Evolutionary conservation across 2,329 filamentous ascomycete species (phyloP).

Genomic region (Alternaria sp.): DNA sequence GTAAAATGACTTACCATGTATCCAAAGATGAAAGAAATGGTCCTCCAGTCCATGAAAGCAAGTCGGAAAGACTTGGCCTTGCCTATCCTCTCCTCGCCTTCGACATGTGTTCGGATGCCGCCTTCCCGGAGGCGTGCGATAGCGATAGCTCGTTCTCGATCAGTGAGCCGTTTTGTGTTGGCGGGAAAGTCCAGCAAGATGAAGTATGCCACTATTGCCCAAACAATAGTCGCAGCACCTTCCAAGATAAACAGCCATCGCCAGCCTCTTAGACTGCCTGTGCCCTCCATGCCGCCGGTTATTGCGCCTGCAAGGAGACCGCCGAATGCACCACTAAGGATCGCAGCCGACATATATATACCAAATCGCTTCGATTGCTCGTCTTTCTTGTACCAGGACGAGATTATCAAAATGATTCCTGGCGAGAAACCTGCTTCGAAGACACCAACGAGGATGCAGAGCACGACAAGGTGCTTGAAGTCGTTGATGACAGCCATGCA

Average conservation of each 20-base stretch:
- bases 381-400: conserved; percentile 56
- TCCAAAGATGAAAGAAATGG: conserved; percentile 59
- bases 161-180: conserved; percentile 55
- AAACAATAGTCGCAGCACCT: conserved; percentile 55
- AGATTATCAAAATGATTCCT: conserved; percentile 63
- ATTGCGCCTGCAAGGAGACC: conserved; percentile 55
- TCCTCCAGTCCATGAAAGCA: conserved; percentile 57
- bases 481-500: conserved; percentile 61
- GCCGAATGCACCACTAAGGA: conserved; percentile 63
- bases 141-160: conserved; percentile 55
- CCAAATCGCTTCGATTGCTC: conserved; percentile 66
- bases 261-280: conserved; percentile 58
- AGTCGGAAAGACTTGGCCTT: conserved; percentile 52
- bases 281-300: conserved; percentile 57
- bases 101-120: conserved; percentile 49
- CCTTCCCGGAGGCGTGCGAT: conserved; percentile 57
- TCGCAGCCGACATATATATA: conserved; percentile 66
- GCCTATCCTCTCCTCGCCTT: conserved; percentile 44
- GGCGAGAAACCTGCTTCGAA: conserved; percentile 66
- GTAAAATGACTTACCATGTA: conserved; percentile 55
- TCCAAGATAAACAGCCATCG: conserved; percentile 60
- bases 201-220: conserved; percentile 55
- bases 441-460: conserved; percentile 64
- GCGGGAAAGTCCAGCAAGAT: conserved; percentile 62
- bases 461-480: conserved; percentile 59